Conservation (phyloP, 805 yeast species). For the Metahyphopichia silvanorum region DNA sequence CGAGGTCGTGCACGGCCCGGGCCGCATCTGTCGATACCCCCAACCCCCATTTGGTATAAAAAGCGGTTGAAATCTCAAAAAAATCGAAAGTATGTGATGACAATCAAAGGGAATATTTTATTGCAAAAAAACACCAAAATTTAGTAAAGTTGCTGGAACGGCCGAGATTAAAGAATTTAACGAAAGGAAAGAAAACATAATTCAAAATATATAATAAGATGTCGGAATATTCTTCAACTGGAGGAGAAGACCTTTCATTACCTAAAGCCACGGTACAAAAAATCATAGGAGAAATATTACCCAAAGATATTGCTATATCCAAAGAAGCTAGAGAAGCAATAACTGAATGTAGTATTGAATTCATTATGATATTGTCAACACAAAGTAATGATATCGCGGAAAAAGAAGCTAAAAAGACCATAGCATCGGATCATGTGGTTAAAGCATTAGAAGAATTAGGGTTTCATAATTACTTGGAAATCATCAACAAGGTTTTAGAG, state of each 20-base stretch:
- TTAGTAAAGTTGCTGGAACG: too few species aligned
- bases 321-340: slow-evolving; percentile 94
- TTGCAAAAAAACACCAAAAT: too few species aligned
- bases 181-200: too few species aligned
- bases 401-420: slow-evolving; percentile 92
- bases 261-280: slow-evolving; percentile 91
- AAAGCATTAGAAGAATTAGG: slow-evolving; percentile 87
- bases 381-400: slow-evolving; percentile 96
- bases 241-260: slow-evolving; percentile 39
- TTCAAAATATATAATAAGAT: too few species aligned
- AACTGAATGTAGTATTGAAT: slow-evolving; percentile 94
- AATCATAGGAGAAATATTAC: slow-evolving; percentile 84
- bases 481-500: slow-evolving; percentile 70
- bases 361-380: slow-evolving; percentile 89
- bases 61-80: too few species aligned
- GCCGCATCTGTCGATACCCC: too few species aligned
- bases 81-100: too few species aligned
- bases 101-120: too few species aligned
- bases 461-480: slow-evolving; percentile 78
- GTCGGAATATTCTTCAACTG: slow-evolving; percentile 36
- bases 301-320: slow-evolving; percentile 81
- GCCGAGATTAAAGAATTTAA: too few species aligned
- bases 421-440: slow-evolving; percentile 93
- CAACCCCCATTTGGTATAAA: too few species aligned
- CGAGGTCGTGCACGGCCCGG: too few species aligned